Evolutionary conservation across 2,329 filamentous ascomycete genomes (phyloP), one percentile per base, ranked within the genome.

Genomic region (Colletotrichum viniferum): DNA sequence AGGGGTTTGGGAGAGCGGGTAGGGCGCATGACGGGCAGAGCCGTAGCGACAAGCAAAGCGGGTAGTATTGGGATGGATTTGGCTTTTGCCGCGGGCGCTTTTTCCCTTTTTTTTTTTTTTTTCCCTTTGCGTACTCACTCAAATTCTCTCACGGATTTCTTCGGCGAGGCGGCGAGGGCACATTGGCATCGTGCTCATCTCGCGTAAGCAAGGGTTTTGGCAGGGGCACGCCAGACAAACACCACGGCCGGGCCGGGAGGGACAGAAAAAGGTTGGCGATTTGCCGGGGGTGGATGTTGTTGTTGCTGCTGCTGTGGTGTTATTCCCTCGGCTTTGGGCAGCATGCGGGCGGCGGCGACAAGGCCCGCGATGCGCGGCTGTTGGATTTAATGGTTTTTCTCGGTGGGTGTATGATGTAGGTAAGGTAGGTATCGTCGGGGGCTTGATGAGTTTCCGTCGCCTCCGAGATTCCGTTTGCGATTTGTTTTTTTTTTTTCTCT

Each of bases 221-320:
- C 36, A 43, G 36, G 36, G 36, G 71, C 71, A 74, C 58, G 71
- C 52, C 67, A 70, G 18, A 74, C 21, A 70, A 66, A 73, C 58
- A 48, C 66, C 65, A 64, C 63, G 61, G 43, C 43, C 30, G 61
- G 30, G 32, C 34, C 8, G 36, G 18, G 24, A 26, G 38, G 26
- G 34, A 32, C 36, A 18, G 16, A 3, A 43, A 38, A 18, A 43
- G 36, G 16, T 43, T 43, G 36, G 36, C 36, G 36, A n/a, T 43
- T 43, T 43, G 1, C 36, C 36, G 62, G 52, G 69, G 16, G n/a
- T 26, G 68, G 16, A 4, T 10, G 55, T 28, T 28, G 34, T 14
- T 38, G 16, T 14, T 63, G n/a, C 5, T 24, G 21, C 28, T 26
- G n/a, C n/a, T n/a, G n/a, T n/a, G 36, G 38, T 43, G 38, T 43